Conservation (phyloP, 371 early-diverging fungal species). For the Apophysomyces variabilis region DNA sequence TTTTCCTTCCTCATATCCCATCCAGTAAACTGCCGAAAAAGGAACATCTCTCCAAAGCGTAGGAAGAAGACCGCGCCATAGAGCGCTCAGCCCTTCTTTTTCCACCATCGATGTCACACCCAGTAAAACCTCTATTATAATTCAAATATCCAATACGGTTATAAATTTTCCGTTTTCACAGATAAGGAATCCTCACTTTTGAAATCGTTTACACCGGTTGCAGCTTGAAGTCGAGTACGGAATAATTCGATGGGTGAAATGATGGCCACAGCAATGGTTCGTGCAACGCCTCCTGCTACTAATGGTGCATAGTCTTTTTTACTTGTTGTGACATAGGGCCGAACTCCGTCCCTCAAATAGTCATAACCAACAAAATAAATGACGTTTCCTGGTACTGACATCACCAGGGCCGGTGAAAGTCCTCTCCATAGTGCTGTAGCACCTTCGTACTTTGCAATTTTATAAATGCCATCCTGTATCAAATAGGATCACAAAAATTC, state of each 20-base stretch:
- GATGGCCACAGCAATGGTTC: constrained; percentile 79
- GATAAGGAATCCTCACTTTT: constrained; percentile 27
- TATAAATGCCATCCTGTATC: constrained; percentile 73
- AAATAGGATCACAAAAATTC: background rate
- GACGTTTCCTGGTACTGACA: constrained; percentile 91
- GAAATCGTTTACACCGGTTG: constrained; percentile 52
- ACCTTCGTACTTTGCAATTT: constrained; percentile 85
- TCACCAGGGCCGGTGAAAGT: constrained; percentile 82
- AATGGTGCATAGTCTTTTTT: constrained; percentile 64
- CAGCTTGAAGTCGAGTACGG: constrained; percentile 87
- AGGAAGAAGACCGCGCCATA: constrained; percentile 90
- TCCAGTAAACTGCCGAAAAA: constrained; percentile 91
- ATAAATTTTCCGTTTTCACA: too few relatives aligned
- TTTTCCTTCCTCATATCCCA: constrained; percentile 81
- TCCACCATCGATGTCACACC: constrained; percentile 68
- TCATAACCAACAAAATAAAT: constrained; percentile 97
- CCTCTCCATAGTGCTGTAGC: constrained; percentile 83
- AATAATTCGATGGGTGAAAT: constrained; percentile 93
- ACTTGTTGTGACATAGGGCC: constrained; percentile 12
- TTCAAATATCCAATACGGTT: background rate
- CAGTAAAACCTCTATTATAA: constrained; percentile 51
- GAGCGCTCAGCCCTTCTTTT: constrained; percentile 59
- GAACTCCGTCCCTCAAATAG: constrained; percentile 62
- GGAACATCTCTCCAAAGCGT: constrained; percentile 96
- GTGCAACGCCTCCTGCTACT: constrained; percentile 78